phyloP scores from a whole-genome alignment of 371 early-diverging fungal genomes.

The Encephalitozoon cuniculi region DNA sequence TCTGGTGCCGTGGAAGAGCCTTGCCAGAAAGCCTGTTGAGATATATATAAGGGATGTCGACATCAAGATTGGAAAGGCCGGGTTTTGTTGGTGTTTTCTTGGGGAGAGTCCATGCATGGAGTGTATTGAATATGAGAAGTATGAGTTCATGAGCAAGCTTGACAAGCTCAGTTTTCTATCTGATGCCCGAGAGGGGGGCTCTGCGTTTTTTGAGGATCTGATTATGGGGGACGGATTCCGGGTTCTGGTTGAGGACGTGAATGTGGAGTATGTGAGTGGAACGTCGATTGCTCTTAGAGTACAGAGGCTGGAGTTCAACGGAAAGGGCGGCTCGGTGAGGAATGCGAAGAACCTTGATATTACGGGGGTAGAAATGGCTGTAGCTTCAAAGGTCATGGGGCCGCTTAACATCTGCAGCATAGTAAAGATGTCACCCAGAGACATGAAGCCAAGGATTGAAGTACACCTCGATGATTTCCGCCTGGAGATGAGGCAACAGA shows the following conservation, averaged over 20 bases:
- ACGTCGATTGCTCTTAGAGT: not conserved
- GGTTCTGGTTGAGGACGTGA: not conserved
- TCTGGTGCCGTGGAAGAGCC: conserved; percentile 1
- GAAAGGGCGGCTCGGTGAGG: not conserved
- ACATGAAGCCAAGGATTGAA: not conserved
- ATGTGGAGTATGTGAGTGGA: conserved; percentile 2
- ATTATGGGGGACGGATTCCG: not conserved
- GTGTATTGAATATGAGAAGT: not conserved
- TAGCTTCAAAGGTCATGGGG: not conserved
- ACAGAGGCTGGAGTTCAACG: not conserved
- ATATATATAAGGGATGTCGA: not conserved
- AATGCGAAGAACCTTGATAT: not conserved
- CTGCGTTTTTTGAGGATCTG: not conserved
- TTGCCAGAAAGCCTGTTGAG: not conserved
- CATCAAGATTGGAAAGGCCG: not conserved
- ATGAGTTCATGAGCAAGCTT: not conserved
- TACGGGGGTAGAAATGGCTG: not conserved
- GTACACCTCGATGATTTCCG: not conserved
- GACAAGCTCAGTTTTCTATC: not conserved
- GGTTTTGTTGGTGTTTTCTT: conserved; percentile 7
- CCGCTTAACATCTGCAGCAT: not conserved
- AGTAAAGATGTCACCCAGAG: not conserved
- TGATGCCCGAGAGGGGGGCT: not conserved
- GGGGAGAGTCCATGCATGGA: not conserved
- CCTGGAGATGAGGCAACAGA: not conserved